A percentile compares a stretch with the other conserved stretches of the same genome.
Conservation (phyloP, 371 early-diverging fungal species). For the Gilbertella persicaria region DNA sequence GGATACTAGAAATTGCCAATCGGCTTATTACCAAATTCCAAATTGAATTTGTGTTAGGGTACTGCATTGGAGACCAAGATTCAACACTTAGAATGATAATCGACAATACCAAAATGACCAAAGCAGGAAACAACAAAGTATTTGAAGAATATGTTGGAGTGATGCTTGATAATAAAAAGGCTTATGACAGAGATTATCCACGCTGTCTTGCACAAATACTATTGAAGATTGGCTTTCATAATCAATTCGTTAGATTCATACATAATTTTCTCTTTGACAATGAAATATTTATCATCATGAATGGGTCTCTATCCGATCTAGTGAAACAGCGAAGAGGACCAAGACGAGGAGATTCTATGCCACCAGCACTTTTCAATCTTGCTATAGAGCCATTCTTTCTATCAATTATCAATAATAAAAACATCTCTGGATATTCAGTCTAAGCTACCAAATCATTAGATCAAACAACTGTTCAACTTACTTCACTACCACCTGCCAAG, state of each 20-base stretch:
- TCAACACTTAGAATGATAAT: not conserved
- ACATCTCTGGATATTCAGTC: no score
- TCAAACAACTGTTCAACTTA: no score
- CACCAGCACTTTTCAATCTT: constrained; percentile 23
- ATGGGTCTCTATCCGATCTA: constrained; percentile 11
- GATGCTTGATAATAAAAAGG: constrained; percentile 27
- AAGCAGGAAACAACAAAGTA: no score
- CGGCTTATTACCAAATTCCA: constrained; percentile 12
- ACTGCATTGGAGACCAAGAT: constrained; percentile 24
- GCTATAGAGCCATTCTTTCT: constrained; percentile 17
- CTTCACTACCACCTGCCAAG: not conserved
- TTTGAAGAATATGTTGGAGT: no score
- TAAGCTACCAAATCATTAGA: no score
- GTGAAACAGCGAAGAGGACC: constrained; percentile 15
- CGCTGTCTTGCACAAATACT: constrained; percentile 8
- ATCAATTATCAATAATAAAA: not conserved
- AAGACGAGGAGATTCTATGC: constrained; percentile 26
- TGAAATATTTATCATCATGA: constrained; percentile 7
- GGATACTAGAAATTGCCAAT: not conserved
- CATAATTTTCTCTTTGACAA: constrained; percentile 7
- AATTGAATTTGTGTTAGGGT: constrained; percentile 20
- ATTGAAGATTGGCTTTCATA: constrained; percentile 9
- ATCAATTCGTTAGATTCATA: constrained; percentile 1
- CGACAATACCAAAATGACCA: not conserved
- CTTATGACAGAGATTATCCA: constrained; percentile 24